Conservation (phyloP, 768 basidiomycete species). For the Pisolithus marmoratus region DNA sequence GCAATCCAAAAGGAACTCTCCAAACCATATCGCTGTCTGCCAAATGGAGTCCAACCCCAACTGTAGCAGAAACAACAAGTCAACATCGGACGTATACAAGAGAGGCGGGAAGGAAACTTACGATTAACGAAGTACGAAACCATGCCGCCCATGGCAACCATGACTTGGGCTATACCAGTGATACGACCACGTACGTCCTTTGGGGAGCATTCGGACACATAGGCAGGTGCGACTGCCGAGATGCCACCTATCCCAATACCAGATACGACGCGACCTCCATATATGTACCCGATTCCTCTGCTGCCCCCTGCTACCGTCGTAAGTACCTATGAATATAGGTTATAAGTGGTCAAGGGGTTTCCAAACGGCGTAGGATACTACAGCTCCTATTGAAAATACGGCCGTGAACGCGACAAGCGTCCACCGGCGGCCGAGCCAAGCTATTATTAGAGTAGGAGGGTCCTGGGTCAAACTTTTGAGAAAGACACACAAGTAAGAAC, state of each 20-base stretch:
- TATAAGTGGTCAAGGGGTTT: neutral
- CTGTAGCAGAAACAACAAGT: neutral
- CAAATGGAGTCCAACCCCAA: neutral
- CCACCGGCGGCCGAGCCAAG: slow-evolving; percentile 57
- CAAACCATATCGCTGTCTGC: slow-evolving; percentile 20
- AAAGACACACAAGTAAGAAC: neutral
- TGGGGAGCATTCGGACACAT: slow-evolving; percentile 47
- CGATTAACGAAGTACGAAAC: slow-evolving; percentile 8
- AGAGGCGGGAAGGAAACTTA: neutral
- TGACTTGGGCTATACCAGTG: slow-evolving; percentile 37
- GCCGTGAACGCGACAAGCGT: slow-evolving; percentile 56
- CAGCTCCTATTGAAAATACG: slow-evolving; percentile 70
- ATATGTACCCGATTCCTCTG: slow-evolving; percentile 54
- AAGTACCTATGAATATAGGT: too few relatives aligned
- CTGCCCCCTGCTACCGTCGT: slow-evolving; percentile 39
- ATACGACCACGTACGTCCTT: slow-evolving; percentile 42
- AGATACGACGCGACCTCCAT: slow-evolving; percentile 43
- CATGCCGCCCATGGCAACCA: slow-evolving; percentile 29
- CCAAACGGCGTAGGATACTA: slow-evolving; percentile 20
- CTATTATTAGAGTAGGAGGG: slow-evolving; percentile 29
- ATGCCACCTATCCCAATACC: slow-evolving; percentile 59
- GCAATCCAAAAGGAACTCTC: slow-evolving; percentile 48
- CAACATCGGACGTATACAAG: neutral
- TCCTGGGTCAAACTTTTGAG: neutral
- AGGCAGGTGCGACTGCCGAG: slow-evolving; percentile 44